A percentile compares a stretch with the other conserved stretches of the same genome.
Conservation (phyloP, 1,139 yeast genomes). For the Geotrichum histeridarum region DNA sequence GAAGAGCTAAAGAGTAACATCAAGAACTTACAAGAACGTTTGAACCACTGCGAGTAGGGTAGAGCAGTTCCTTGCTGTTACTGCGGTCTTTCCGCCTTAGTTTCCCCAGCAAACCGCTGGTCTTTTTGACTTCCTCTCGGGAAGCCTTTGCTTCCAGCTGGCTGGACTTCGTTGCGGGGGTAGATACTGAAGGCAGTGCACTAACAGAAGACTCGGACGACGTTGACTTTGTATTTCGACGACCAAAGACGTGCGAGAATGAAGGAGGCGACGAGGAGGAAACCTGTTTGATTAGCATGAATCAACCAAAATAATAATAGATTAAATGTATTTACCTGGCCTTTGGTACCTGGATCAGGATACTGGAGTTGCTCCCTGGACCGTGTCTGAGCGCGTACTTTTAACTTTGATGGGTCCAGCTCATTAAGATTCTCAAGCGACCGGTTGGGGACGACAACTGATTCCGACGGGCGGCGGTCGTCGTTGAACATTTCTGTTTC, state of each 20-base stretch:
- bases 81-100: slow-evolving; percentile 15
- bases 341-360: background rate
- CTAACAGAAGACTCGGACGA: slow-evolving; percentile 49
- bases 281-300: slow-evolving; percentile 9
- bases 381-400: slow-evolving; percentile 5
- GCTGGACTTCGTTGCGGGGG: background rate
- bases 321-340: background rate
- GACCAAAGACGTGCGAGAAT: slow-evolving; percentile 47
- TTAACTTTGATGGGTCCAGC: slow-evolving; percentile 8
- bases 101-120: slow-evolving; percentile 18
- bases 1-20: background rate
- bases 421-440: slow-evolving; percentile 13
- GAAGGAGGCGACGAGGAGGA: slow-evolving; percentile 44
- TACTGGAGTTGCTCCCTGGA: background rate
- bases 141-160: slow-evolving; percentile 2
- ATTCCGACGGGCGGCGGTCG: slow-evolving; percentile 3
- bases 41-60: slow-evolving; percentile 16
- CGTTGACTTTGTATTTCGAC: slow-evolving; percentile 54
- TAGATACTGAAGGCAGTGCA: slow-evolving; percentile 4
- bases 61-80: slow-evolving; percentile 8
- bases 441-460: slow-evolving; percentile 4
- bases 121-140: slow-evolving; percentile 12
- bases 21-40: slow-evolving; percentile 15
- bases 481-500: slow-evolving; percentile 1
- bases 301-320: background rate